Evolutionary conservation across 148 eudicot genomes (phyloP).

Genomic region (Amaranthus hypochondriacus): DNA sequence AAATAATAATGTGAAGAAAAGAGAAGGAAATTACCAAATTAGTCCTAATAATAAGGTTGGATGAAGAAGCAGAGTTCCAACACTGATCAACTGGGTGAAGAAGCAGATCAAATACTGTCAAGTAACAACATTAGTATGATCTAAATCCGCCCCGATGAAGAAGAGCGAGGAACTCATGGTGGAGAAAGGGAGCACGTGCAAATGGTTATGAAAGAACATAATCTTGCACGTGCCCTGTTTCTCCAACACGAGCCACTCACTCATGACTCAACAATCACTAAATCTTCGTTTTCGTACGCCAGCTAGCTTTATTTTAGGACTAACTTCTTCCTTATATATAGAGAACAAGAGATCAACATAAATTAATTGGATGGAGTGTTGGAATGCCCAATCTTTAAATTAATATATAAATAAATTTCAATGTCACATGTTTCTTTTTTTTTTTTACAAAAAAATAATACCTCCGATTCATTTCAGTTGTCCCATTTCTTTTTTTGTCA

Average conservation of each 20-base stretch:
- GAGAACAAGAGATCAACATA: background rate
- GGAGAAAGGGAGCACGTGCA: slow-evolving; percentile 82
- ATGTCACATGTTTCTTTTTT: too few species aligned
- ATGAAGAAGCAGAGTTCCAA: too few species aligned
- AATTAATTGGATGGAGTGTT: slow-evolving; percentile 29
- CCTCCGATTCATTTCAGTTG: too few species aligned
- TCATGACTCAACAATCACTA: slow-evolving; percentile 7
- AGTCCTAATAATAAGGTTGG: too few species aligned
- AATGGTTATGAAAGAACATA: background rate
- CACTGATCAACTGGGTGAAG: too few species aligned
- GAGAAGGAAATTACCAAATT: too few species aligned
- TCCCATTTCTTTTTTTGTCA: too few species aligned
- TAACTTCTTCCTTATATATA: slow-evolving; percentile 22
- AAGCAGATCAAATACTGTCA: too few species aligned
- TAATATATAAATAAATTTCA: background rate
- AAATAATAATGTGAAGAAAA: too few species aligned
- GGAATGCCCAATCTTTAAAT: slow-evolving; percentile 39
- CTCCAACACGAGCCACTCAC: slow-evolving; percentile 70
- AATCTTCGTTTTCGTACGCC: background rate
- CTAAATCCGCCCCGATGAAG: background rate
- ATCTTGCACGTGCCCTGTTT: slow-evolving; percentile 97
- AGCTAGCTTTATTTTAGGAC: background rate
- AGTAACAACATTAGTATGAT: too few species aligned
- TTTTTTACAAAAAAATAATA: too few species aligned
- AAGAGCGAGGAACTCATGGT: slow-evolving; percentile 43